Conservation (phyloP, 2,329 filamentous ascomycete genomes). For the Colletotrichum sp. region DNA sequence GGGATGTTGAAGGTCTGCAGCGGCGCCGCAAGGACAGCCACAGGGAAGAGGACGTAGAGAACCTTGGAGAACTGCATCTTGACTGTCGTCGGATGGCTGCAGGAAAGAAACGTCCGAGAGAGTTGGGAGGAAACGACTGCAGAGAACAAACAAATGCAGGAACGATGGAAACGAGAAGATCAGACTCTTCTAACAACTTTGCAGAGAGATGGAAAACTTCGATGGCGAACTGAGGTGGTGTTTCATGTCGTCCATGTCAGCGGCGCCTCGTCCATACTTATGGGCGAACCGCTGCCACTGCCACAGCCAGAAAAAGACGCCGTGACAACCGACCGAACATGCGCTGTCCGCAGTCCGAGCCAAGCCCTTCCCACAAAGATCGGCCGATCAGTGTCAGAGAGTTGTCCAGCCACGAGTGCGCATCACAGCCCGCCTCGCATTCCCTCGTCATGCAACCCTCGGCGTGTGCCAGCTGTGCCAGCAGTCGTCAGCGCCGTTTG, state of each 20-base stretch:
- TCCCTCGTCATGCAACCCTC: conserved; percentile 13
- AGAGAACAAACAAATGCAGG: not conserved
- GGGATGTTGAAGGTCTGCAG: conserved; percentile 19
- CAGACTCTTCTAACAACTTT: not conserved
- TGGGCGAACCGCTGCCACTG: not conserved
- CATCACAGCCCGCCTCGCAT: not conserved
- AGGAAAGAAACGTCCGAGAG: not conserved
- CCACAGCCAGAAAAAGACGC: not conserved
- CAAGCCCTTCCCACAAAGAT: not conserved
- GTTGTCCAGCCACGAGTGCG: not conserved
- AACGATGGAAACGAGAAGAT: not conserved
- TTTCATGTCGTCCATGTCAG: not conserved
- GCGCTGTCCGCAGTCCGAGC: conserved; percentile 11
- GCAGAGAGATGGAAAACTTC: not conserved
- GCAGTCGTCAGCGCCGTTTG: conserved; percentile 2
- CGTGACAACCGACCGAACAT: not conserved
- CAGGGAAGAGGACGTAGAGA: conserved; percentile 24
- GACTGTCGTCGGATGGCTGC: not conserved
- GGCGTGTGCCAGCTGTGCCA: not conserved
- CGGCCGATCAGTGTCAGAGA: conserved; percentile 2
- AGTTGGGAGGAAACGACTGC: not conserved
- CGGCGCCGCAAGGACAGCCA: conserved; percentile 23
- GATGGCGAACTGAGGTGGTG: not conserved
- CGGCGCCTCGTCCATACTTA: conserved; percentile 11
- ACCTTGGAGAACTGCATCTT: conserved; percentile 27